Evolutionary conservation across 2,329 filamentous ascomycete genomes (phyloP), one percentile per base, ranked within the genome.

Genomic region (Aspergillus alliaceus): DNA sequence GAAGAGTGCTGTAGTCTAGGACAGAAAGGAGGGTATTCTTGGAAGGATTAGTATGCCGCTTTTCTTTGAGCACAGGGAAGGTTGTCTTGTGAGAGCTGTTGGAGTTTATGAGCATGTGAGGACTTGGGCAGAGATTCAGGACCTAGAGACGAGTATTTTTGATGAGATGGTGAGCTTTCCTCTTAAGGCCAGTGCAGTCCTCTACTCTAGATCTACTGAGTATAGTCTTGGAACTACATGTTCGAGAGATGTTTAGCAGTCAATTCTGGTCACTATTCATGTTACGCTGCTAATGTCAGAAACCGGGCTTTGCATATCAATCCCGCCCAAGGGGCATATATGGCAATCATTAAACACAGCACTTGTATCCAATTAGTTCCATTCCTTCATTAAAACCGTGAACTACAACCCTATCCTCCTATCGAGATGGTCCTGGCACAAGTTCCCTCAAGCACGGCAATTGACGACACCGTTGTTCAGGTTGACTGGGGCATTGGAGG

Each of bases 381-480:
- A 1, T 2, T n/a, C 20, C 37, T 15, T 40, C 37, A 24, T 40
- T 40, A 40, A 18, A 40, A 2, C 22, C 37, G 22, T 40, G 3
- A 40, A 2, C 20, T 1, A 39, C 7, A 18, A 9, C n/a, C 4
- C 11, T 37, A 18, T 4, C 11, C 5, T 5, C 20, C 2, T 24
- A 1, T 15, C 8, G 11, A 12, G 11, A 24, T 7, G 11, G n/a
- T n/a, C 8, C 6, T 40, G 4, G 11, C 3, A 2, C 12, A 6
- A 22, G 14, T 20, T 18, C 37, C 5, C 39, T 44, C 15, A 58
- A 18, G 47, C 56, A 48, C 31, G 31, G 46, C 57, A 59, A 20
- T 44, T 51, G 18, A 59, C 31, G 3, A 27, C n/a, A 11, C 35
- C 54, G 2, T 14, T 31, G 47, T 42, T 51, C 31, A 59, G 27